Evolutionary conservation across 225 moss, liverwort and hornwort genomes (phyloP), one percentile per base, ranked within the genome.

Genomic region (Asterella californica): DNA sequence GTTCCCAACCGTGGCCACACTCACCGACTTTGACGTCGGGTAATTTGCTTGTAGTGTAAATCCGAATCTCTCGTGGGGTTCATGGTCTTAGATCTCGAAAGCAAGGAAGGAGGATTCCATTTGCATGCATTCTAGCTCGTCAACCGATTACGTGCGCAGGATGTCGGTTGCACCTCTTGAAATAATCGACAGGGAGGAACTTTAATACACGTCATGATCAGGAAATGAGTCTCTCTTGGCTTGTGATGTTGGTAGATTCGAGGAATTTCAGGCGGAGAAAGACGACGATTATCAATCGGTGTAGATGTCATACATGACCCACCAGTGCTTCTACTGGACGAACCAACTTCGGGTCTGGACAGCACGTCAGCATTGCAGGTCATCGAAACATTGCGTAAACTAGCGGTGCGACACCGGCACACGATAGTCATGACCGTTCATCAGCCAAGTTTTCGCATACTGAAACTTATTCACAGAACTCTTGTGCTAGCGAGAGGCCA

Each of bases 261-360:
- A 72, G 86, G 86, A 53, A 72, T 86, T 38, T 86, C 86, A 34
- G 83, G 83, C 0, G 86, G 86, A 53, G 86, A 86, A 55, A 81
- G 76, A 75, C 54, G 83, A 27, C 83, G 86, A 0, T 34, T 86
- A 60, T 86, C 86, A 32, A 86, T 86, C 19, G 86, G 83, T 42
- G 83, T 83, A 36, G 86, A 86, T 65, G 50, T 86, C 0, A 83
- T 86, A 29, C 86, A 83, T n/a, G 83, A 86, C 34, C 86, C 86
- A 19, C 79, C 86, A 24, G 72, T 86, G 17, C 71, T 86, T 15
- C 74, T 86, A 9, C 10, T 86, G 70, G 86, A 86, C 48, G 86
- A 86, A 54, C 86, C 86, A 15, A 86, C 86, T 22, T 86, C 86
- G 30, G 78, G 64, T 10, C 65, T 78, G 49, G 78, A 78, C 65